Evolutionary conservation across 345 rosid genomes (phyloP).

Genomic region (Clarkia xantiana): DNA sequence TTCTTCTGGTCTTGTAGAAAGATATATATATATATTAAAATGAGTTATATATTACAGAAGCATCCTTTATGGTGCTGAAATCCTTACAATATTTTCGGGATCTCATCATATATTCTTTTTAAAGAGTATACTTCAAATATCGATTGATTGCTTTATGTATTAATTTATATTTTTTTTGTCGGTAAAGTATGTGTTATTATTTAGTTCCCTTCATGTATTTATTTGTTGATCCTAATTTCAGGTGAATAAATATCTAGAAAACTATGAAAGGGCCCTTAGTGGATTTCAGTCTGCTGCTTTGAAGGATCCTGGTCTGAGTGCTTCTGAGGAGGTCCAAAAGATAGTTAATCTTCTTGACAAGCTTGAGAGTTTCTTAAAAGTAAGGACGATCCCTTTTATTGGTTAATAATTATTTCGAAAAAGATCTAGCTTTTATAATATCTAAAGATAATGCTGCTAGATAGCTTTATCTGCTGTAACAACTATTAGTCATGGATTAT

Average conservation of each 20-base stretch:
- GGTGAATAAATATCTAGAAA: slow-evolving; percentile 63
- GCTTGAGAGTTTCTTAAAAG: slow-evolving; percentile 38
- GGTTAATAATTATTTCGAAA: background rate
- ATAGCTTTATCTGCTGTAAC: too few relatives aligned
- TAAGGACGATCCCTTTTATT: slow-evolving; percentile 10
- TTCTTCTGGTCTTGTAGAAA: too few relatives aligned
- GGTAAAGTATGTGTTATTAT: background rate
- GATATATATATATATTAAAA: too few relatives aligned
- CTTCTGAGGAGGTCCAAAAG: slow-evolving; percentile 41
- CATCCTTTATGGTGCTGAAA: too few relatives aligned
- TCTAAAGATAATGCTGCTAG: too few relatives aligned
- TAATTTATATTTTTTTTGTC: too few relatives aligned
- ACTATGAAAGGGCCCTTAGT: slow-evolving; percentile 59
- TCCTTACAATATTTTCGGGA: too few relatives aligned
- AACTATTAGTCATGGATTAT: too few relatives aligned
- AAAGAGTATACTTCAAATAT: too few relatives aligned
- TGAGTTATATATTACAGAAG: too few relatives aligned
- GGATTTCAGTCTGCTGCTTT: slow-evolving; percentile 63
- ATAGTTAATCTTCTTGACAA: slow-evolving; percentile 50
- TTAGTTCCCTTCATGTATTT: background rate
- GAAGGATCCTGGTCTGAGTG: slow-evolving; percentile 59
- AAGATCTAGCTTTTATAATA: background rate
- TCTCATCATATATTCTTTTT: too few relatives aligned
- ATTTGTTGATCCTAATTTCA: slow-evolving; percentile 16
- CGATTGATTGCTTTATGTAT: too few relatives aligned